Base-by-base conservation (phyloP, 2,329 filamentous ascomycete species). In the Diplodia scrobiculata region DNA sequence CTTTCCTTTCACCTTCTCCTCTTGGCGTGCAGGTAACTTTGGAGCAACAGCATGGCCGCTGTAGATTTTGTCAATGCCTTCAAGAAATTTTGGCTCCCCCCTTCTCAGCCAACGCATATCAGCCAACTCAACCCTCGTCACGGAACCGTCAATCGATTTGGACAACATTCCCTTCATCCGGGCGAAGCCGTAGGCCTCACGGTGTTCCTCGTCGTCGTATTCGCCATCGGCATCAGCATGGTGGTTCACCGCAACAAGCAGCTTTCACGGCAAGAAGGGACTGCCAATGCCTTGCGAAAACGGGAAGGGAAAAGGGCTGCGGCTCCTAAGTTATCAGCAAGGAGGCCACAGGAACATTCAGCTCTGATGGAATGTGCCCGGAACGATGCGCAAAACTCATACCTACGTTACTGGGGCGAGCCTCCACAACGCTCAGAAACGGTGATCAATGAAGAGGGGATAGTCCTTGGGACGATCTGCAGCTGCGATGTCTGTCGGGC, bases 341-440 rank as follows among this genome's bases (percentile, higher is more conserved):
- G 41, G 19, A 50, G 9, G 2, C 58, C 58, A 27, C 41, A 62
- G 17, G 45, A 5, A n/a, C 29, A 14, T 5, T 5, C 25, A 2
- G n/a, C 38, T 19, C 14, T 27, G 9, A n/a, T 29, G 3, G 25
- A 48, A 3, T 14, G 11, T 13, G 17, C 5, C 7, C 21, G 13
- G 6, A 19, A 27, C 38, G 41, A 47, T 3, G 25, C n/a, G 1
- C 41, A 38, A 27, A 14, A 27, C 17, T 21, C 58, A 6, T 50
- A 50, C 14, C n/a, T 50, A 10, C 41, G 29, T 6, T 62, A 36
- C 14, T 50, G 58, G 58, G 50, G 32, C 29, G 58, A 50, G 41
- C 10, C 17, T 25, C 29, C 45, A 3, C 14, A n/a, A 7, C 32
- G 45, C n/a, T 19, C 17, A 17, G 58, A 14, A 34, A 45, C 45